Base-by-base conservation (phyloP, 805 yeast genomes). In the Wickerhamiella siamensis region DNA sequence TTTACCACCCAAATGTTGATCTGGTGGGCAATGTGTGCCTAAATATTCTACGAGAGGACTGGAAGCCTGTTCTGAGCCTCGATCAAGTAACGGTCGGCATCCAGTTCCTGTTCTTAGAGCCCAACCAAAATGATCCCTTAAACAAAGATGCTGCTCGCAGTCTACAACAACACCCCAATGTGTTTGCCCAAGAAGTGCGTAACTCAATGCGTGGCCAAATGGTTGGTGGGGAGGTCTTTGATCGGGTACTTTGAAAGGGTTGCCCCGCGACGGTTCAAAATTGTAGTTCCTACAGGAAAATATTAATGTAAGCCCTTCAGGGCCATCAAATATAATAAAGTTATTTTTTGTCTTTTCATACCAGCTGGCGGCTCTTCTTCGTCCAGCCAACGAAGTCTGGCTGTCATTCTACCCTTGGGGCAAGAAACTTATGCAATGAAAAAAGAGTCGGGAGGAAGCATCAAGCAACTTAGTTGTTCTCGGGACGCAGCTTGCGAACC, bases 401-500 rank as follows among this genome's bases (percentile, higher is more conserved):
- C n/a, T n/a, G n/a, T 24, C 27, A 15, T 36, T 21, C 29, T 20
- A n/a, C 16, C 18, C 29, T 38, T 14, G 10, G 17, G 34, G 29
- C 34, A 19, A 26, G 24, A 17, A 9, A 16, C 21, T 12, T 15
- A 9, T 18, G 22, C 17, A 32, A 6, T 4, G 9, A 12, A 3
- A 9, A 31, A 2, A 9, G n/a, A n/a, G n/a, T n/a, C n/a, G n/a
- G n/a, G n/a, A n/a, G n/a, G n/a, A n/a, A n/a, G n/a, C n/a, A n/a
- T n/a, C n/a, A n/a, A n/a, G n/a, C n/a, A 2, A 10, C 31, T 71
- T 82, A 87, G 67, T 80, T 77, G 91, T 91, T 88, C 75, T 91
- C 98, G 61, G 98, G 98, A 73, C 98, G 87, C 67, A 91, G 79
- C 73, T 91, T 91, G 79, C 98, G 88, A 56, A 91, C 98, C 75